Evolutionary conservation across 495 filamentous ascomycete genomes (phyloP).

Genomic region (Neurospora sp.): DNA sequence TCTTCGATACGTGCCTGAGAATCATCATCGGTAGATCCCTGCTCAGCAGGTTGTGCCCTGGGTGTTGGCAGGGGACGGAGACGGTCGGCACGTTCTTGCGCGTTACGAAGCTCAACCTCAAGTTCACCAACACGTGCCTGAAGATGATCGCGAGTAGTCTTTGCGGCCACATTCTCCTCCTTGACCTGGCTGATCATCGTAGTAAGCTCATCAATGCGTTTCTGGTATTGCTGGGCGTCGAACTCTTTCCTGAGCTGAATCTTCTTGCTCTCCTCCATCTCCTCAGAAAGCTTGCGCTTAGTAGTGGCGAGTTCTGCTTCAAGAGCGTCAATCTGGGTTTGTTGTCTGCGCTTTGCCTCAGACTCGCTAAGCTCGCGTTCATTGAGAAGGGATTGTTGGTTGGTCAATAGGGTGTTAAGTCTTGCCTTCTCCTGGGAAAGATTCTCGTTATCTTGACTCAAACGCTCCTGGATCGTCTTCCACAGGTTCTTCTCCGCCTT

Average conservation of each 20-base stretch:
- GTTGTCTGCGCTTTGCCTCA: slow-evolving; percentile 68
- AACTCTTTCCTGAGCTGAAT: slow-evolving; percentile 72
- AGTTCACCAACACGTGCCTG: slow-evolving; percentile 82
- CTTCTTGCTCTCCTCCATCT: slow-evolving; percentile 74
- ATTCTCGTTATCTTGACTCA: slow-evolving; percentile 74
- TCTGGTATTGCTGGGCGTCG: slow-evolving; percentile 74
- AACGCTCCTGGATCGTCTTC: slow-evolving; percentile 81
- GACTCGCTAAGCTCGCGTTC: slow-evolving; percentile 80
- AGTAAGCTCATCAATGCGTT: slow-evolving; percentile 80
- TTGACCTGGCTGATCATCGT: slow-evolving; percentile 65
- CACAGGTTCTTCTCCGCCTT: slow-evolving; percentile 86
- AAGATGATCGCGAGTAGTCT: slow-evolving; percentile 78
- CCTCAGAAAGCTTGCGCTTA: slow-evolving; percentile 75
- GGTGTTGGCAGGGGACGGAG: slow-evolving; percentile 65
- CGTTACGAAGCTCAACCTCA: slow-evolving; percentile 72
- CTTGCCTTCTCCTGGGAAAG: slow-evolving; percentile 74
- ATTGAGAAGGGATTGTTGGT: slow-evolving; percentile 76
- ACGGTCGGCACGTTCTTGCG: slow-evolving; percentile 73
- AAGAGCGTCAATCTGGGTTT: slow-evolving; percentile 62
- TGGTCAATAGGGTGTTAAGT: slow-evolving; percentile 67
- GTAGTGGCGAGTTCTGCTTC: slow-evolving; percentile 67
- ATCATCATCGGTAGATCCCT: slow-evolving; percentile 35
- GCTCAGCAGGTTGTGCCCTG: slow-evolving; percentile 36
- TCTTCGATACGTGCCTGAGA: slow-evolving; percentile 71
- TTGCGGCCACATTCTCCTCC: slow-evolving; percentile 72